phyloP scores from a whole-genome alignment of 306 rosid species.

The Prunus armeniaca region DNA sequence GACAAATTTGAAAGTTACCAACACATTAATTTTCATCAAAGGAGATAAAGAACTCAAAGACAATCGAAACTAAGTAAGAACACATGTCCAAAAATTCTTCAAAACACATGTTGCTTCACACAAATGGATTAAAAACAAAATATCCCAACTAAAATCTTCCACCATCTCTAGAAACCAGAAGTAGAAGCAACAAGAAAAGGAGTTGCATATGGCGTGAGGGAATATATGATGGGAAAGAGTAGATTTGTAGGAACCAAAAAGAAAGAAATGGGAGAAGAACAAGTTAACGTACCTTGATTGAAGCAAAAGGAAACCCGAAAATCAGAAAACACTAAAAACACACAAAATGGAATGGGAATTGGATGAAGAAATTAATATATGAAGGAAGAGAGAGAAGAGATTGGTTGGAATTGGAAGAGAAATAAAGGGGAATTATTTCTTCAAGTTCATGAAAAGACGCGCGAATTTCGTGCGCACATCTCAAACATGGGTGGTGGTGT shows the following conservation, averaged over 20 bases:
- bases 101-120: neutral
- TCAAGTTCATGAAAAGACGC: neutral
- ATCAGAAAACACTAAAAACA: slow-evolving; percentile 1
- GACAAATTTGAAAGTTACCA: neutral
- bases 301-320: slow-evolving; percentile 38
- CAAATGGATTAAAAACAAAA: neutral
- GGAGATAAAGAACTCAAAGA: too few relatives aligned
- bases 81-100: neutral
- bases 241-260: slow-evolving; percentile 23
- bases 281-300: slow-evolving; percentile 54
- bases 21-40: too few relatives aligned
- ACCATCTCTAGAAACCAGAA: neutral
- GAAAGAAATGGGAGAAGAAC: neutral
- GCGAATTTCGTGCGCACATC: slow-evolving; percentile 16
- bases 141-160: neutral
- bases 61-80: neutral
- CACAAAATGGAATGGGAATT: slow-evolving; percentile 23
- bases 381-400: neutral
- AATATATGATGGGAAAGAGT: slow-evolving; percentile 21
- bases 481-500: slow-evolving; percentile 17
- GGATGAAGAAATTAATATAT: slow-evolving; percentile 19
- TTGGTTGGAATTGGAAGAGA: slow-evolving; percentile 34
- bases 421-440: neutral
- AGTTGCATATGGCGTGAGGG: slow-evolving; percentile 8
- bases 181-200: slow-evolving; percentile 17